These are phyloP conservation scores for Alloteropsis semialata DNA, from an alignment of 176 grass and related monocot genomes.

Conservation along the genomic window DNA sequence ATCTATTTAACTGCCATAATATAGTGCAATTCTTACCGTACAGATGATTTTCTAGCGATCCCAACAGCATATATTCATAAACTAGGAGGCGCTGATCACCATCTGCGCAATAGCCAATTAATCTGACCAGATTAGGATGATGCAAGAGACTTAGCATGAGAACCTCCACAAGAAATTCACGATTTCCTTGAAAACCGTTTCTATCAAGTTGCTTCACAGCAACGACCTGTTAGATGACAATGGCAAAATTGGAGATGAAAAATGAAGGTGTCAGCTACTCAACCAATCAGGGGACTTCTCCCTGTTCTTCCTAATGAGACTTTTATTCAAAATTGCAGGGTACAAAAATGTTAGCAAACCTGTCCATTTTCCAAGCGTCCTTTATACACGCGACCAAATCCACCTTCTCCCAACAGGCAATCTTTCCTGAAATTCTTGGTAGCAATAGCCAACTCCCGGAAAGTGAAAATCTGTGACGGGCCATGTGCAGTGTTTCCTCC, in stretches of 20 bases:
- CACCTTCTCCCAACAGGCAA: conserved; percentile 83
- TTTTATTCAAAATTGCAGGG: conserved; percentile 12
- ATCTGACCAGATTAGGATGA: conserved; percentile 89
- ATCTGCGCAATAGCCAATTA: conserved; percentile 96
- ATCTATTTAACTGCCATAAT: background rate
- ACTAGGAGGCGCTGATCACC: conserved; percentile 96
- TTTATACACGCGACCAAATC: conserved; percentile 87
- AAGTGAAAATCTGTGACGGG: conserved; percentile 74
- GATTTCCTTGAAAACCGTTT: conserved; percentile 93
- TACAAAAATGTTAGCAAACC: conserved; percentile 36
- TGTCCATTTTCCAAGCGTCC: conserved; percentile 80
- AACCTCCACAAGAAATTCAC: conserved; percentile 99
- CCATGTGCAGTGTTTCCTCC: conserved; percentile 49
- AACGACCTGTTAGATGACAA: conserved; percentile 53
- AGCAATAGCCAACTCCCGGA: conserved; percentile 70
- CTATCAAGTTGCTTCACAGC: conserved; percentile 96
- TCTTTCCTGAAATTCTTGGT: conserved; percentile 84
- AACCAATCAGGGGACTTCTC: conserved; percentile 8
- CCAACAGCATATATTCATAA: conserved; percentile 92
- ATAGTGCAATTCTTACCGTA: conserved; percentile 49
- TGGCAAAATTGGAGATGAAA: conserved; percentile 1
- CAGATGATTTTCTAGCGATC: conserved; percentile 91
- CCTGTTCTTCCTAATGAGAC: background rate
- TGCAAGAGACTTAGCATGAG: conserved; percentile 97
- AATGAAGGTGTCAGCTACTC: background rate